Evolutionary conservation across 2,329 filamentous ascomycete species (phyloP), one percentile per base, ranked within the genome.

Genomic region (Lasiodiplodia gonubiensis): DNA sequence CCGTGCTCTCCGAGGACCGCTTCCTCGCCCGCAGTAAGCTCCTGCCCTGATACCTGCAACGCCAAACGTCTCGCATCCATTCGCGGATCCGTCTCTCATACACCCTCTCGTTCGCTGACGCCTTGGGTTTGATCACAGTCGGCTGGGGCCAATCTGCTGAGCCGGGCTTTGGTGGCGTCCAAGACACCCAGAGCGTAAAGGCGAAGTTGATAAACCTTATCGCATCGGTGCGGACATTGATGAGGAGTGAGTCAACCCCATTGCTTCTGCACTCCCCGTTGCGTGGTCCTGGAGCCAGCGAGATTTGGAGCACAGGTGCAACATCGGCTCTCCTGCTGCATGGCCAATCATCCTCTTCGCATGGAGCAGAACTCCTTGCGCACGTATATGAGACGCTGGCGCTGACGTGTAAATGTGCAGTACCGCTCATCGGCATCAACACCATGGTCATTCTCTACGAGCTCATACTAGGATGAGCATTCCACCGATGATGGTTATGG

Each of bases 1-100:
- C 94, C 70, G 89, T 97, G 76, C 90, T 98, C 71, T 97, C 93
- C 74, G 94, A 97, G 87, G 93, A 97, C 82, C 91, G 93, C 70
- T 97, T 97, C 80, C 91, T 97, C 72, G 91, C 90, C 67, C 89
- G 92, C 80, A 93, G 82, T 90, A 89, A 72, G 85, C 80, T 48
- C 14, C 37, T 33, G n/a, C 69, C 35, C 39, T n/a, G 7, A 16
- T 33, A 51, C 23, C 35, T 63, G 59, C 59, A 63, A 63, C 59
- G 46, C 30, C 4, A 35, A 27, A 18, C 46, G 59, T 63, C 59
- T 63, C 57, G 57, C 21, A 6, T 30, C 60, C 53, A 23, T 49
- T 53, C 60, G 25, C 46, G 54, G 2, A 52, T 23, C 54, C 23
- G 46, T 46, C 54, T 39, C 55, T 48, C 33, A 21, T 37, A 21